Evolutionary conservation across 495 filamentous ascomycete species (phyloP).

Genomic region (Aspergillus bridgeri): DNA sequence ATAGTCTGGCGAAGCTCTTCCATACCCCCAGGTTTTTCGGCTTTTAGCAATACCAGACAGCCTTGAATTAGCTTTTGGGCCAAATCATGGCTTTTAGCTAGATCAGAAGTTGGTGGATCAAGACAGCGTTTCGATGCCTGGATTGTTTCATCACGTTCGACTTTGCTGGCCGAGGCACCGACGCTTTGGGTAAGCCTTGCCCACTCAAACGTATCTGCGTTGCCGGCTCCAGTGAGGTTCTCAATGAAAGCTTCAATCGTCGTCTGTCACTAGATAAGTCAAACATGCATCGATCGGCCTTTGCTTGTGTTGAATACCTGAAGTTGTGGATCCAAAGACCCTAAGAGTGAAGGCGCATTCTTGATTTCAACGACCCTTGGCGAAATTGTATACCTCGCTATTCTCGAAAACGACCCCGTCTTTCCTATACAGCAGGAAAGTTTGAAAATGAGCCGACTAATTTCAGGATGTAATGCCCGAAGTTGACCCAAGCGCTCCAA

Average conservation of each 20-base stretch:
- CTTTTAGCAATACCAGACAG: background rate
- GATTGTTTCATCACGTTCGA: background rate
- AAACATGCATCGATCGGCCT: background rate
- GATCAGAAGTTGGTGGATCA: background rate
- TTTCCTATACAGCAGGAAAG: slow-evolving; percentile 8
- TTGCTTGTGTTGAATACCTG: slow-evolving; percentile 22
- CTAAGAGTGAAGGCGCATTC: slow-evolving; percentile 7
- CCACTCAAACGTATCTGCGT: background rate
- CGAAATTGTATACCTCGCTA: slow-evolving; percentile 22
- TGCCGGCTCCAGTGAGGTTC: background rate
- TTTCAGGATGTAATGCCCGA: slow-evolving; percentile 23
- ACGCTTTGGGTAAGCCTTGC: background rate
- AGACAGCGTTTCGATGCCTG: background rate
- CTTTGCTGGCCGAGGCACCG: background rate
- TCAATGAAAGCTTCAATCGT: slow-evolving; percentile 20
- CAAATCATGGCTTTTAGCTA: background rate
- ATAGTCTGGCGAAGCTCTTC: background rate
- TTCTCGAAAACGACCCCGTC: slow-evolving; percentile 12
- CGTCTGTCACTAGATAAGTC: slow-evolving; percentile 23
- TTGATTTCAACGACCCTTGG: slow-evolving; percentile 26
- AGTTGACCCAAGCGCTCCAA: slow-evolving; percentile 16
- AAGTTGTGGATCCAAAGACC: slow-evolving; percentile 23
- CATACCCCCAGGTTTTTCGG: background rate
- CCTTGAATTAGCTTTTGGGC: background rate
- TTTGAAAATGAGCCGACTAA: slow-evolving; percentile 28